Evolutionary conservation across 345 rosid genomes (phyloP), one percentile per base, ranked within the genome.

Genomic region (Populus davidiana): DNA sequence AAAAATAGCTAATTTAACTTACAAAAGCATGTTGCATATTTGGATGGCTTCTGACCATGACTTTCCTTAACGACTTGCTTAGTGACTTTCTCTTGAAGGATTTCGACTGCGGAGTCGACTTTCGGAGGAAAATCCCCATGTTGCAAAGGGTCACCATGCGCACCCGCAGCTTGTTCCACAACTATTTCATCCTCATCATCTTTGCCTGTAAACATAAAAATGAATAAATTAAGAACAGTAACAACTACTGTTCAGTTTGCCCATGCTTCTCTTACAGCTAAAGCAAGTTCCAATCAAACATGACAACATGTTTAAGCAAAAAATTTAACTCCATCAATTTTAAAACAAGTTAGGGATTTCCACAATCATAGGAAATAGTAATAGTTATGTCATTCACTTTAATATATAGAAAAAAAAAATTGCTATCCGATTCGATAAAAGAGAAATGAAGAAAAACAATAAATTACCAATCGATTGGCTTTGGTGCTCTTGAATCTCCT

Each of bases 21-120:
- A 94, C 97, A 84, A 82, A 95, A 95, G 87, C 96, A 95, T 14
- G 99, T 92, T 1, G 99, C 85, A 80, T 95, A 93, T 81, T 93
- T 93, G 73, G 98, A 79, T 44, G 99, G 97, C 72, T 90, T 95
- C 77, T 88, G 92, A 74, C 97, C 99, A 68, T 91, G 93, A 36
- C 99, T 97, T 82, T 93, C 98, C 87, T 91, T 91, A 8, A 92
- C 87, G 79, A 92, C 91, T 84, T 93, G 97, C 86, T 92, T 94
- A 20, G 88, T 88, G 76, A 95, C 98, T 86, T 92, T 92, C 79
- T 90, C 98, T 75, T 89, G 93, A 82, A 93, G 86, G 76, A 86
- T 75, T 77, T 92, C 92, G 67, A 83, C 89, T 43, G 81, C 86
- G 25, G 89, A 84, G 62, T 93, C 96, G 76, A 88, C 93, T 85